Base-by-base conservation (phyloP, 139 green algal species). In the Ostreobium quekettii region DNA sequence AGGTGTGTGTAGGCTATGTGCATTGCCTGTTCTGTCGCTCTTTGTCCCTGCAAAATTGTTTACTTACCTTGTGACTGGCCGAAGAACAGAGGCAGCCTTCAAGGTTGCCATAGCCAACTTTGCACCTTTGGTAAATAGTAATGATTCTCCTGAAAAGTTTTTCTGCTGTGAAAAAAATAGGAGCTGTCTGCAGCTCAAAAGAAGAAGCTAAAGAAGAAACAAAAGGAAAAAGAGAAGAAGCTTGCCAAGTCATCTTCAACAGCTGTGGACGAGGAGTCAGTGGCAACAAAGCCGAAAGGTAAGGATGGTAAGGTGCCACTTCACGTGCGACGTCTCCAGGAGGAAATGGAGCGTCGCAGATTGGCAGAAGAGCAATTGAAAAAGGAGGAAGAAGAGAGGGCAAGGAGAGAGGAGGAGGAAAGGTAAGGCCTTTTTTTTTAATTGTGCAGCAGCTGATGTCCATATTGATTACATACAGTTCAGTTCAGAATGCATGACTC, bases 171-270 rank as follows among this genome's bases (percentile, higher is more conserved):
- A 53, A 26, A n/a, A n/a, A n/a, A n/a, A n/a, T n/a, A 84, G 69
- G 76, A 82, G 74, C 80, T 90, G 46, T 87, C 75, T 3, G 84
- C 81, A 31, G 79, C 77, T 15, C 85, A 90, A 77, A 93, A 90
- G 81, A 95, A 90, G 81, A 90, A 87, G 77, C 76, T 90, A 1
- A 89, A 91, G 71, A 90, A 90, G 78, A 90, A 92, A 77, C 74
- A 87, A 62, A 87, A 87, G 71, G 84, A 86, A 38, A 86, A 87
- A 71, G 76, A 83, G 61, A 86, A 88, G 72, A 89, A 88, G 76
- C 79, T 71, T 7, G 83, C 75, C 22, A 79, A 78, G 32, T 76
- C 70, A 28, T 72, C 61, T 3, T 77, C 29, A 8, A 64, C 46
- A 19, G 73, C 62, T 30, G 76, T 33, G 22, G 79, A 70, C 6